phyloP scores from a whole-genome alignment of 1,139 yeast species.

The Diutina sp. region DNA sequence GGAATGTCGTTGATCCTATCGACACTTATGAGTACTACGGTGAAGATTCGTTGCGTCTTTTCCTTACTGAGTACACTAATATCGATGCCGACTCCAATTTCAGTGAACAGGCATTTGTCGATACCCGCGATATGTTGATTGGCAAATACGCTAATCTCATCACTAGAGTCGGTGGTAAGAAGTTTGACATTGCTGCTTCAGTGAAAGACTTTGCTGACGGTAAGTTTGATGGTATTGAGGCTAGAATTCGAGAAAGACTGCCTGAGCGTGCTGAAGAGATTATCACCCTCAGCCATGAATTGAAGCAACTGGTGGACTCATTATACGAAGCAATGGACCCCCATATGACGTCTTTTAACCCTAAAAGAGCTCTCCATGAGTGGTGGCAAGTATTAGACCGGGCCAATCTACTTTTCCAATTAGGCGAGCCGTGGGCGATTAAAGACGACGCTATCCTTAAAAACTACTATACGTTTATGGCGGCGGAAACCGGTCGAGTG shows the following conservation, averaged over 20 bases:
- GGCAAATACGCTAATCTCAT: slow-evolving; percentile 78
- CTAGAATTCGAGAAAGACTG: slow-evolving; percentile 8
- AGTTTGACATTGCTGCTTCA: slow-evolving; percentile 47
- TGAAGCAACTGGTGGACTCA: slow-evolving; percentile 11
- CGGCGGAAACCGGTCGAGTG: slow-evolving; percentile 63
- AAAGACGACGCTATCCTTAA: slow-evolving; percentile 18
- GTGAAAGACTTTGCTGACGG: slow-evolving; percentile 12
- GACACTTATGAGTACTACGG: slow-evolving; percentile 50
- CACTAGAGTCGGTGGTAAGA: slow-evolving; percentile 59
- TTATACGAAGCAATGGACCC: slow-evolving; percentile 25
- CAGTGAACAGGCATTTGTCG: slow-evolving; percentile 42
- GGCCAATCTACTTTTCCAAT: slow-evolving; percentile 55
- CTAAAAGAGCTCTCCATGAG: slow-evolving; percentile 43
- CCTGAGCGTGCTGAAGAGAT: slow-evolving; percentile 8
- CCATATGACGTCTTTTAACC: slow-evolving; percentile 36
- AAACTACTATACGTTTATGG: slow-evolving; percentile 44
- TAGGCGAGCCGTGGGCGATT: slow-evolving; percentile 46
- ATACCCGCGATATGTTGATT: slow-evolving; percentile 52
- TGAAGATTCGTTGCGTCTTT: slow-evolving; percentile 63
- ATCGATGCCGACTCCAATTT: slow-evolving; percentile 72
- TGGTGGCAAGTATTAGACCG: slow-evolving; percentile 50
- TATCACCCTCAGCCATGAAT: slow-evolving; percentile 9
- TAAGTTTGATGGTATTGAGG: slow-evolving; percentile 14
- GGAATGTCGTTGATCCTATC: slow-evolving; percentile 93
- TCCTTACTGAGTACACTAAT: slow-evolving; percentile 64